Evolutionary conservation across 352 stramenopile genomes (phyloP), one percentile per base, ranked within the genome.

Genomic region (Elongisporangium senticosum): DNA sequence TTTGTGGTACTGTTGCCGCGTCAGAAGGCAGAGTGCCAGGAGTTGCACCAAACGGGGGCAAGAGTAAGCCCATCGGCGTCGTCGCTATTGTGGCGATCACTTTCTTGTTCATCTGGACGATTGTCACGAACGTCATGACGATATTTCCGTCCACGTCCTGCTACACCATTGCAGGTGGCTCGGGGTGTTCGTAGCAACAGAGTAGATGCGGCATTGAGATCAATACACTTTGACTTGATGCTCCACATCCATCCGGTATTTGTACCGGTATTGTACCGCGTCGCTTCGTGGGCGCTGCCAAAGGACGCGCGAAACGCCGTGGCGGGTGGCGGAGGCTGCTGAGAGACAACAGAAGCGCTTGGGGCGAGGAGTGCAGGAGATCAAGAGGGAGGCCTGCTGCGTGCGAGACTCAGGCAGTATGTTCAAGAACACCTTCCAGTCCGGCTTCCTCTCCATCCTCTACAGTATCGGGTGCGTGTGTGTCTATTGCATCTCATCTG

Each of bases 361-460:
- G 33, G 33, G 33, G 8, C 2, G 10, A 17, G 13, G 11, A 14
- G 33, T 10, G 33, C 33, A 43, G 33, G 33, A 43, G 33, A 43
- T 10, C 33, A 10, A 37, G 26, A 37, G 26, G 26, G 8, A 37
- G 26, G 26, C 5, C 26, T 37, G 33, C 33, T 43, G 13, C 33
- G 33, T 17, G 48, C n/a, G 48, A 23, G n/a, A 43, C 33, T 14
- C 33, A 17, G 33, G 48, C 37, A 40, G 19, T 19, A 98, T 98
- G 96, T 99, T 98, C 75, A 95, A 96, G 67, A 98, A 98, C 78
- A 98, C 96, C 17, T 98, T 98, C 77, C 96, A 99, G 81, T 98
- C 89, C 60, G 96, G 96, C 33, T 99, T 99, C 74, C 79, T 99
- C 24, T 98, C 93, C 37, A 98, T 99, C 70, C 80, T 99, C 33